Percentiles rank a stretch among this genome's conserved stretches.
Evolutionary conservation across 1,139 yeast genomes (phyloP).

Genomic region (Dujonia santamariae): DNA sequence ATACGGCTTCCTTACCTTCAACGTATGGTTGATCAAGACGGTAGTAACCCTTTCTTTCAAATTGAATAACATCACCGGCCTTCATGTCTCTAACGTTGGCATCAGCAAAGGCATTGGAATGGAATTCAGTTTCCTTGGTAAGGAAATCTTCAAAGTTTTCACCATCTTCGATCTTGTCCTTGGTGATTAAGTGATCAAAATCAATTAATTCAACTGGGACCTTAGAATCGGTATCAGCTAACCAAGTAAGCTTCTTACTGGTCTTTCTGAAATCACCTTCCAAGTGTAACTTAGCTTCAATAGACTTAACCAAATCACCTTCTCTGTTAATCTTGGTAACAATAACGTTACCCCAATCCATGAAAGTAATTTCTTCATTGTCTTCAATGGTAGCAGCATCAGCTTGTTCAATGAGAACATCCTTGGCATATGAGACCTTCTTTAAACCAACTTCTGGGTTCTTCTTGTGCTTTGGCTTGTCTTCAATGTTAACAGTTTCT

Average conservation of each 20-base stretch:
- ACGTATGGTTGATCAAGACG: conserved; percentile 67
- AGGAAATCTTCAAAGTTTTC: conserved; percentile 92
- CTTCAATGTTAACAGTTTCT: conserved; percentile 55
- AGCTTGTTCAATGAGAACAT: conserved; percentile 78
- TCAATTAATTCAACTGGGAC: conserved; percentile 79
- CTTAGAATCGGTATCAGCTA: conserved; percentile 75
- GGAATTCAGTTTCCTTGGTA: conserved; percentile 87
- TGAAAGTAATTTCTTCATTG: conserved; percentile 86
- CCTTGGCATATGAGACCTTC: conserved; percentile 64
- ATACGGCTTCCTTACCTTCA: conserved; percentile 64
- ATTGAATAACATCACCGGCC: conserved; percentile 86
- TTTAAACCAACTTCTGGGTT: conserved; percentile 88
- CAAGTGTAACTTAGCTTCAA: conserved; percentile 81
- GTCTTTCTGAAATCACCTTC: conserved; percentile 98
- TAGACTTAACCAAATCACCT: conserved; percentile 53
- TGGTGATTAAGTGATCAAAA: conserved; percentile 92
- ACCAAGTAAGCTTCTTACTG: conserved; percentile 93
- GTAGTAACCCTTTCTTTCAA: conserved; percentile 96
- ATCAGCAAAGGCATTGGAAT: conserved; percentile 76
- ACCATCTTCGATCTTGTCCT: conserved; percentile 93
- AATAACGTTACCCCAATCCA: conserved; percentile 99
- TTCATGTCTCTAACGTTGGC: conserved; percentile 71
- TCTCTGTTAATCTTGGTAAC: conserved; percentile 67
- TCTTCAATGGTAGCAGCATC: conserved; percentile 76
- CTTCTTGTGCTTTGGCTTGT: conserved; percentile 92